A percentile compares a stretch with the other conserved stretches of the same genome.
Conservation (phyloP, 1,284 basidiomycete species). For the Boletus semigastroideus region DNA sequence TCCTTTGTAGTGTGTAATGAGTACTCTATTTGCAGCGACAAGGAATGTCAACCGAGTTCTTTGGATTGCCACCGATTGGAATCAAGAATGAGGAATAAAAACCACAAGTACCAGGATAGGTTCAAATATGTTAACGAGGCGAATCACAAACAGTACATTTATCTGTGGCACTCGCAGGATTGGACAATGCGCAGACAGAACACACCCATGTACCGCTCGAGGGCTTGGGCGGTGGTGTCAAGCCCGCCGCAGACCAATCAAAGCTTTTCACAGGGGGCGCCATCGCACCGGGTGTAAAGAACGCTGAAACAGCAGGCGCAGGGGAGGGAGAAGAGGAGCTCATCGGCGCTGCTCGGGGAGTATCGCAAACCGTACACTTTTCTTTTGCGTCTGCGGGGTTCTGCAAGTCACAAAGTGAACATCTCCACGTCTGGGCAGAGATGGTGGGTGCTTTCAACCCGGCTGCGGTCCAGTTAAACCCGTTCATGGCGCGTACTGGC, state of each 20-base stretch:
- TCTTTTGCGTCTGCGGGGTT: constrained; percentile 44
- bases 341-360: constrained; percentile 30
- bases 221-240: constrained; percentile 39
- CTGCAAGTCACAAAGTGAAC: constrained; percentile 44
- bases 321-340: constrained; percentile 17
- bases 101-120: constrained; percentile 10
- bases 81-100: constrained; percentile 20
- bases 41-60: not conserved
- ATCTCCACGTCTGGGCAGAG: constrained; percentile 41
- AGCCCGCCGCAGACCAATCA: constrained; percentile 54
- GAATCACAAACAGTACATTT: constrained; percentile 46
- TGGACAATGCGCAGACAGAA: constrained; percentile 40
- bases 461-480: constrained; percentile 46
- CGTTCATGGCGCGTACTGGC: constrained; percentile 27
- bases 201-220: constrained; percentile 43
- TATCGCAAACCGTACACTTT: constrained; percentile 55
- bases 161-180: constrained; percentile 33
- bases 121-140: constrained; percentile 26
- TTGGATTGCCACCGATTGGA: constrained; percentile 1
- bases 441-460: constrained; percentile 35
- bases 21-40: not conserved
- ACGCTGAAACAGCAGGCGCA: not conserved
- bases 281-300: not conserved
- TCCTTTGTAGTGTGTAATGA: not conserved
- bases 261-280: constrained; percentile 37